A percentile compares a stretch with the other conserved stretches of the same genome.
phyloP scores from a whole-genome alignment of 345 rosid species.

The Dovyalis caffra region DNA sequence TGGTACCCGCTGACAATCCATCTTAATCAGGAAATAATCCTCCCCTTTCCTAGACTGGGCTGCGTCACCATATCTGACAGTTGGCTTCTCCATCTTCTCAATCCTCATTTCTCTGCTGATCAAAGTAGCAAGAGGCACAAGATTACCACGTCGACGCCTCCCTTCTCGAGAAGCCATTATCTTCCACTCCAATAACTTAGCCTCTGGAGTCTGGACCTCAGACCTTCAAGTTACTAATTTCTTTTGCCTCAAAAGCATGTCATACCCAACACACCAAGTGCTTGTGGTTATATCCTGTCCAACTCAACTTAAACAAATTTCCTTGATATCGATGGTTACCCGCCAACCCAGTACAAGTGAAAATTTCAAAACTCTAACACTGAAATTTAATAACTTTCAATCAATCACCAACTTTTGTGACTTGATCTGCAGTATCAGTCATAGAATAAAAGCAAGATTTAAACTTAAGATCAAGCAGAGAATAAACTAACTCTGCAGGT shows the following conservation, averaged over 20 bases:
- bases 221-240: conserved; percentile 25
- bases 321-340: conserved; percentile 8
- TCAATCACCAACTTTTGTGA: conserved; percentile 19
- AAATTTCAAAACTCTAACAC: conserved; percentile 9
- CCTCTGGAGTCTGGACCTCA: conserved; percentile 8
- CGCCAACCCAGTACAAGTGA: conserved; percentile 10
- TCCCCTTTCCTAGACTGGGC: conserved; percentile 91
- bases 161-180: conserved; percentile 68
- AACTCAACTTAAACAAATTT: conserved; percentile 4
- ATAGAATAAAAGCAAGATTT: neutral
- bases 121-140: conserved; percentile 81
- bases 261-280: conserved; percentile 4
- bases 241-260: conserved; percentile 20
- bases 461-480: conserved; percentile 14
- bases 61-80: conserved; percentile 59
- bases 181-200: conserved; percentile 8
- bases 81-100: conserved; percentile 85
- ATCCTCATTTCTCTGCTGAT: conserved; percentile 58
- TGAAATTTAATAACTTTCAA: neutral
- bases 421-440: conserved; percentile 36
- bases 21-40: conserved; percentile 72
- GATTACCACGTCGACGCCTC: conserved; percentile 46
- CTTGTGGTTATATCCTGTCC: neutral
- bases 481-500: neutral
- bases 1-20: conserved; percentile 61